Conservation (phyloP, 345 rosid genomes). For the Boechera divaricarpa region DNA sequence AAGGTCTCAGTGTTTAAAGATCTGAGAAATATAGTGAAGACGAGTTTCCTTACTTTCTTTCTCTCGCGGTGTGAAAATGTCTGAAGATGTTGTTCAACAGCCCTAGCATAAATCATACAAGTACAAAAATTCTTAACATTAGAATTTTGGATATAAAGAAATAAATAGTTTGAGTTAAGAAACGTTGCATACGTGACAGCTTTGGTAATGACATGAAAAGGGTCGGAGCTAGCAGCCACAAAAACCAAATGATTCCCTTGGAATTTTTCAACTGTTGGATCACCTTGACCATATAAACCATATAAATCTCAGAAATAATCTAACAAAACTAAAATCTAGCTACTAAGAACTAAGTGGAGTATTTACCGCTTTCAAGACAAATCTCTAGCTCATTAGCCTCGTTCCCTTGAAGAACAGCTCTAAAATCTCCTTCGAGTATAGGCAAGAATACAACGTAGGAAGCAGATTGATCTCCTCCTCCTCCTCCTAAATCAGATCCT, state of each 20-base stretch:
- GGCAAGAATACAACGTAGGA: slow-evolving; percentile 59
- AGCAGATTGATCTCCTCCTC: slow-evolving; percentile 20
- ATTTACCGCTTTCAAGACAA: slow-evolving; percentile 63
- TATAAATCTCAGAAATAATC: background rate
- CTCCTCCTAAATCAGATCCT: slow-evolving; percentile 45
- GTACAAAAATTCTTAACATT: slow-evolving; percentile 51
- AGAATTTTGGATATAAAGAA: background rate
- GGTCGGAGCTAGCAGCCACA: slow-evolving; percentile 61
- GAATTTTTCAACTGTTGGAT: slow-evolving; percentile 50
- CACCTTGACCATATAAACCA: slow-evolving; percentile 49
- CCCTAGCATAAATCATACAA: slow-evolving; percentile 46
- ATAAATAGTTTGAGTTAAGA: background rate
- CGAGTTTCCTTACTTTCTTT: slow-evolving; percentile 53
- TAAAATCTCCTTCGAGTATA: slow-evolving; percentile 58
- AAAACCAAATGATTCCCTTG: slow-evolving; percentile 55
- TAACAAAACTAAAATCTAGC: background rate
- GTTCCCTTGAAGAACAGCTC: slow-evolving; percentile 66
- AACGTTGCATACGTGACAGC: slow-evolving; percentile 42
- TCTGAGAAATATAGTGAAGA: too few relatives aligned
- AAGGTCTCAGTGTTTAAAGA: background rate
- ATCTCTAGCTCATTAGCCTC: slow-evolving; percentile 58
- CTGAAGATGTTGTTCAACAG: slow-evolving; percentile 60
- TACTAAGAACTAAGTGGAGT: background rate
- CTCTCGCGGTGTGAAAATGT: slow-evolving; percentile 60
- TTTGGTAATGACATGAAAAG: slow-evolving; percentile 60